Evolutionary conservation across 306 rosid genomes (phyloP).

Genomic region (Albizia julibrissin): DNA sequence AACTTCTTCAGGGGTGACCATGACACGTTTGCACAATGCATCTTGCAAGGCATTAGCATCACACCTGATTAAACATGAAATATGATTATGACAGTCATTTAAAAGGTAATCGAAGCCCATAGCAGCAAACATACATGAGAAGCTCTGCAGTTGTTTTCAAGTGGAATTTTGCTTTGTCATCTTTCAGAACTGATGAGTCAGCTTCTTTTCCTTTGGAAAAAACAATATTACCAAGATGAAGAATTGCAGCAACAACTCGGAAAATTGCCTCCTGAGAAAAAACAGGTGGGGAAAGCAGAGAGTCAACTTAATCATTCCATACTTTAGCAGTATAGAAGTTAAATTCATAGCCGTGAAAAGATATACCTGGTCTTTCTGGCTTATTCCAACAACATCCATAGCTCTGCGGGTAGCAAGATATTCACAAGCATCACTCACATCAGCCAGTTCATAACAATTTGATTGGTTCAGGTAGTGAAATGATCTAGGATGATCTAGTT

Average conservation of each 20-base stretch:
- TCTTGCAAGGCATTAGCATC: constrained; percentile 78
- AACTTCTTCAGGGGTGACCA: constrained; percentile 99
- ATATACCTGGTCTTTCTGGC: constrained; percentile 86
- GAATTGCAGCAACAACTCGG: constrained; percentile 92
- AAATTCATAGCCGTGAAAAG: constrained; percentile 32
- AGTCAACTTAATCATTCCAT: constrained; percentile 31
- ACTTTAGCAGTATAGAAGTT: constrained; percentile 26
- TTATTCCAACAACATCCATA: constrained; percentile 95
- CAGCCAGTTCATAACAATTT: constrained; percentile 86
- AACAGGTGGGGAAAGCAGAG: constrained; percentile 22
- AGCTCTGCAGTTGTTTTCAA: constrained; percentile 86
- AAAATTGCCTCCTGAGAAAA: constrained; percentile 87
- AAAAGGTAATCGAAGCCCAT: constrained; percentile 32
- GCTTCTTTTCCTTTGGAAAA: constrained; percentile 78
- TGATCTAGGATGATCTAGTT: constrained; percentile 79
- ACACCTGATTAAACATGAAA: constrained; percentile 61
- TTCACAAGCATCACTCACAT: constrained; percentile 84
- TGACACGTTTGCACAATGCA: constrained; percentile 98
- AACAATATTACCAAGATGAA: constrained; percentile 84
- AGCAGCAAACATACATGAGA: constrained; percentile 60
- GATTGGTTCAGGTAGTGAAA: constrained; percentile 98
- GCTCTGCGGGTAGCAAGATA: constrained; percentile 99
- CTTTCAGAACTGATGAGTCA: constrained; percentile 95
- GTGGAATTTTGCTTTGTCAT: constrained; percentile 83
- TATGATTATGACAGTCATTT: constrained; percentile 33